Conservation (phyloP, 2,329 filamentous ascomycete species). For the Fusarium haematococcum region DNA sequence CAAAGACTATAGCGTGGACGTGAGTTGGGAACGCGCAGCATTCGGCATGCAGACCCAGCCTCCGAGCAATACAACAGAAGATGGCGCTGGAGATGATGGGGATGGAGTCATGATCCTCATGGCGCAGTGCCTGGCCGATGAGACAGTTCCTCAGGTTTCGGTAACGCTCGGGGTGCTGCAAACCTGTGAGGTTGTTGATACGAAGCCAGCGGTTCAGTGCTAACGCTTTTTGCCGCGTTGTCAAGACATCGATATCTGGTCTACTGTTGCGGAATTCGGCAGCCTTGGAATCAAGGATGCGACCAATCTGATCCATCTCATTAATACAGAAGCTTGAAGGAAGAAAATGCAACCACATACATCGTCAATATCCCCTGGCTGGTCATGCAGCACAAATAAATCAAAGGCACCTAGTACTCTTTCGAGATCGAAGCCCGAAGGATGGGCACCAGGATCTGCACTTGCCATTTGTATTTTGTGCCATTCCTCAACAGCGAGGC, state of each 20-base stretch:
- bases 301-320: conserved; percentile 62
- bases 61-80: conserved; percentile 81
- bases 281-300: conserved; percentile 74
- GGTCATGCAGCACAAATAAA: conserved; percentile 84
- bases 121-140: conserved; percentile 82
- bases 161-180: conserved; percentile 74
- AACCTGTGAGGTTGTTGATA: conserved; percentile 75
- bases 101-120: conserved; percentile 80
- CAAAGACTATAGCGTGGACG: conserved; percentile 82
- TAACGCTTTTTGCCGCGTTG: conserved; percentile 75
- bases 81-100: conserved; percentile 90
- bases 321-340: conserved; percentile 11
- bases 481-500: conserved; percentile 84
- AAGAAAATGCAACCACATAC: conserved; percentile 55
- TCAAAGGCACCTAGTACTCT: conserved; percentile 85
- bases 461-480: conserved; percentile 50
- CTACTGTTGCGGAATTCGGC: conserved; percentile 64
- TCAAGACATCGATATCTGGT: conserved; percentile 65
- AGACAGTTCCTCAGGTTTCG: conserved; percentile 88
- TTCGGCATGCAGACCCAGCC: conserved; percentile 79
- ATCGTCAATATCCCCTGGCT: conserved; percentile 79
- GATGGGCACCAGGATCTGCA: conserved; percentile 24
- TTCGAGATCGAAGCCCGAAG: conserved; percentile 69
- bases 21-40: conserved; percentile 88
- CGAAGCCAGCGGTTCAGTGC: conserved; percentile 77